Evolutionary conservation across 495 filamentous ascomycete species (phyloP).

Genomic region (Jackrogersella multiformis): DNA sequence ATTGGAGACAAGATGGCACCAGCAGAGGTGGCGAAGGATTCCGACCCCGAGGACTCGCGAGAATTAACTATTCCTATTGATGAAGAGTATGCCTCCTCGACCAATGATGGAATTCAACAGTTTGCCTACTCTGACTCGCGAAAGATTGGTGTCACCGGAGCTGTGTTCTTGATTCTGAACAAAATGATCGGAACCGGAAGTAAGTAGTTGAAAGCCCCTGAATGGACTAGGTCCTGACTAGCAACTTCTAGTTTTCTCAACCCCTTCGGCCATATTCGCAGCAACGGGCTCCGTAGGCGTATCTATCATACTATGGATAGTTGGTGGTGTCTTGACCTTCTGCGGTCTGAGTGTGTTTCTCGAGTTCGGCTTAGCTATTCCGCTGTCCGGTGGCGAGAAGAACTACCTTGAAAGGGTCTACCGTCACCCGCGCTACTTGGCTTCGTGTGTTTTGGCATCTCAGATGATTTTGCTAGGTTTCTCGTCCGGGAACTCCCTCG

Average conservation of each 20-base stretch:
- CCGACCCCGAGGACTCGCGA: constrained; percentile 31
- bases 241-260: constrained; percentile 56
- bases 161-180: constrained; percentile 65
- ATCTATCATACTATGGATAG: constrained; percentile 51
- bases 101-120: constrained; percentile 49
- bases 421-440: constrained; percentile 70
- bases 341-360: constrained; percentile 59
- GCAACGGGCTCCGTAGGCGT: constrained; percentile 58
- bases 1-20: constrained; percentile 24
- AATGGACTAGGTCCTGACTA: constrained; percentile 3
- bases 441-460: constrained; percentile 68
- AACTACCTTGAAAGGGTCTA: constrained; percentile 76
- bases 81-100: constrained; percentile 37
- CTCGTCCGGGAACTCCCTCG: constrained; percentile 68
- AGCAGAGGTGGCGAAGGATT: constrained; percentile 26
- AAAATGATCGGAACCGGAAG: constrained; percentile 69
- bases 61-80: constrained; percentile 20
- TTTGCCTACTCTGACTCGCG: constrained; percentile 55
- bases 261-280: constrained; percentile 58
- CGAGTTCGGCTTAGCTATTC: constrained; percentile 62
- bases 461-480: constrained; percentile 67
- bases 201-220: constrained; percentile 34
- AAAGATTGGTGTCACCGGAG: constrained; percentile 61
- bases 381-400: constrained; percentile 67
- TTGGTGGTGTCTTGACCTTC: constrained; percentile 52